Base-by-base conservation (phyloP, 2,329 filamentous ascomycete species). In the Neoscytalidium dimidiatum region DNA sequence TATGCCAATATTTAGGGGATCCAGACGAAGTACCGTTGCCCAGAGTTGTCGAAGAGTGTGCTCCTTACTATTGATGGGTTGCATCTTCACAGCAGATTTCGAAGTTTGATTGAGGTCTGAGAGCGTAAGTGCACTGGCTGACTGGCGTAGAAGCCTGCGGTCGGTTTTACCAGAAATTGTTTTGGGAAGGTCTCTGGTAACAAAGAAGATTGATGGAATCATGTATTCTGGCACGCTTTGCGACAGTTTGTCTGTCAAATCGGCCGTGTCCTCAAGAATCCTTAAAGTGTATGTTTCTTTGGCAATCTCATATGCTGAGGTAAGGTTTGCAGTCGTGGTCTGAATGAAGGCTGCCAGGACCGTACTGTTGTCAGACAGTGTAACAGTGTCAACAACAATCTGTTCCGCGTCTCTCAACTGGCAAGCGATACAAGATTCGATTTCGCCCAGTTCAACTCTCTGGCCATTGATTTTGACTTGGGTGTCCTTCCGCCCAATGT, bases 1-100 rank as follows among this genome's bases (percentile, higher is more conserved):
- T 1, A 70, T 69, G 4, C 72, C 73, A 33, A 80, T 73, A 2
- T 21, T 21, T 23, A 2, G 2, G 7, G 21, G 11, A 8, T 48
- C 44, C 3, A 19, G 19, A 8, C 19, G 4, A 28, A 72, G 67
- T n/a, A 70, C 19, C 17, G 63, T 38, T 4, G 44, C 44, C 44
- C 44, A 48, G 21, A 48, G 21, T 7, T 48, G 5, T 7, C 35
- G 35, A 8, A 41, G 35, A 41, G 35, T 41, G 35, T n/a, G n/a
- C n/a, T n/a, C n/a, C n/a, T n/a, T n/a, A n/a, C n/a, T n/a, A n/a
- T n/a, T n/a, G n/a, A n/a, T n/a, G n/a, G n/a, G n/a, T n/a, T n/a
- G n/a, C n/a, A 14, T 14, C 13, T 41, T 14, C 35, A 41, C 17
- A 14, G 5, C 14, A 41, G 35, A 41, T n/a, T n/a, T 14, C 11